Conservation (phyloP, 1,284 basidiomycete species). For the Athelia psychrophila region DNA sequence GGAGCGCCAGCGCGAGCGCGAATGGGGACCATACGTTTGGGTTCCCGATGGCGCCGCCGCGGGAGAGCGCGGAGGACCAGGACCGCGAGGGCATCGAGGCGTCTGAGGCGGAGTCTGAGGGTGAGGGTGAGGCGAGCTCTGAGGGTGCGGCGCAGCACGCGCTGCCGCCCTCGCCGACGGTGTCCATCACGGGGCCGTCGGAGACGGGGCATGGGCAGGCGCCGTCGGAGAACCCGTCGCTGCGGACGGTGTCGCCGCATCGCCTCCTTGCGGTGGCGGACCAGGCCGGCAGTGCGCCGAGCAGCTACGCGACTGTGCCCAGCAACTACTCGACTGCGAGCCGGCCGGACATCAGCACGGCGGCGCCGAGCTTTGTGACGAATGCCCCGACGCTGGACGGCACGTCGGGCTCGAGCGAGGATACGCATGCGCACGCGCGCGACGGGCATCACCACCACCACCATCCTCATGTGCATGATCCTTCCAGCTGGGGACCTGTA, state of each 20-base stretch:
- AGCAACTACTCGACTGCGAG: conserved; percentile 20
- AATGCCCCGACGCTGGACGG: conserved; percentile 54
- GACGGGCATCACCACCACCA: no score
- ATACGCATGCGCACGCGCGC: no score
- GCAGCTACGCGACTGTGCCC: neutral
- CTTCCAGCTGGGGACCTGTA: conserved; percentile 13
- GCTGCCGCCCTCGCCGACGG: conserved; percentile 16
- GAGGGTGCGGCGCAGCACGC: conserved; percentile 12
- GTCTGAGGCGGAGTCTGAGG: conserved; percentile 12
- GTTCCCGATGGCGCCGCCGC: conserved; percentile 35
- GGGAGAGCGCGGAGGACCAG: conserved; percentile 14
- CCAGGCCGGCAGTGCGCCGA: neutral
- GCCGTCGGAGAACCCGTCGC: conserved; percentile 9
- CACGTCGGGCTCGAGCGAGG: conserved; percentile 34
- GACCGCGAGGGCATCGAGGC: conserved; percentile 27
- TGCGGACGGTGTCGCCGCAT: neutral
- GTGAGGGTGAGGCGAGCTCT: conserved; percentile 1
- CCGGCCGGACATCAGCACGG: conserved; percentile 63
- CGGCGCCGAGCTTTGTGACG: conserved; percentile 64
- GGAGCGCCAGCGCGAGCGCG: neutral
- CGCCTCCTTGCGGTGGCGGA: conserved; percentile 3
- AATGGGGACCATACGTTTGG: conserved; percentile 71
- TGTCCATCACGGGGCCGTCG: conserved; percentile 18
- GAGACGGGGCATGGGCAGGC: conserved; percentile 3
- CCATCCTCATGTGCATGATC: conserved; percentile 35